Evolutionary conservation across 2,329 filamentous ascomycete species (phyloP).

Genomic region (Epichloe sibirici): DNA sequence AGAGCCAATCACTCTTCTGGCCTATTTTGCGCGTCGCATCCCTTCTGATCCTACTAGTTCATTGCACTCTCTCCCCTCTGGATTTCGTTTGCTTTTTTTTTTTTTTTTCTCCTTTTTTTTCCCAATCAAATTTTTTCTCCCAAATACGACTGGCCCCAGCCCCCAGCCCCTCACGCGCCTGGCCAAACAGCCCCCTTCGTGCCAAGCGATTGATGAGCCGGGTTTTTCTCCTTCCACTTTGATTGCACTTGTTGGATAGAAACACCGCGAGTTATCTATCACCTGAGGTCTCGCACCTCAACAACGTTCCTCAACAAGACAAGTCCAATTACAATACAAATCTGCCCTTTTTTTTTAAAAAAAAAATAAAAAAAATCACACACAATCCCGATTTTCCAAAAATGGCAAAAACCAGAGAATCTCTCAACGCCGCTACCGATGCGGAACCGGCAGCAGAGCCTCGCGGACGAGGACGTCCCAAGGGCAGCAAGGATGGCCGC

Average conservation of each 20-base stretch:
- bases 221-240: too few species aligned
- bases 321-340: too few species aligned
- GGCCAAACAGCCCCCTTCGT: too few species aligned
- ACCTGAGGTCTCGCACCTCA: too few species aligned
- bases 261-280: too few species aligned
- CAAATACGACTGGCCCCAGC: too few species aligned
- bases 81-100: background rate
- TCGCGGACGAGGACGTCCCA: conserved; percentile 3
- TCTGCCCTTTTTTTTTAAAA: too few species aligned
- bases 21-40: background rate
- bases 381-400: background rate
- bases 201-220: too few species aligned
- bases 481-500: background rate
- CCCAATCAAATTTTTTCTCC: background rate
- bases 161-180: too few species aligned
- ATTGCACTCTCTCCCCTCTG: background rate
- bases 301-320: too few species aligned
- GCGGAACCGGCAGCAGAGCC: background rate
- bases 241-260: too few species aligned
- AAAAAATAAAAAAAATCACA: background rate
- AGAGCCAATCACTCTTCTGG: background rate
- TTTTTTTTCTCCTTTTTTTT: background rate
- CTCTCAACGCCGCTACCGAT: background rate
- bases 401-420: conserved; percentile 5
- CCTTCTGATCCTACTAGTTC: background rate